A percentile compares a stretch with the other conserved stretches of the same genome.
phyloP scores from a whole-genome alignment of 1,139 yeast genomes.

The Protomyces inundatus region DNA sequence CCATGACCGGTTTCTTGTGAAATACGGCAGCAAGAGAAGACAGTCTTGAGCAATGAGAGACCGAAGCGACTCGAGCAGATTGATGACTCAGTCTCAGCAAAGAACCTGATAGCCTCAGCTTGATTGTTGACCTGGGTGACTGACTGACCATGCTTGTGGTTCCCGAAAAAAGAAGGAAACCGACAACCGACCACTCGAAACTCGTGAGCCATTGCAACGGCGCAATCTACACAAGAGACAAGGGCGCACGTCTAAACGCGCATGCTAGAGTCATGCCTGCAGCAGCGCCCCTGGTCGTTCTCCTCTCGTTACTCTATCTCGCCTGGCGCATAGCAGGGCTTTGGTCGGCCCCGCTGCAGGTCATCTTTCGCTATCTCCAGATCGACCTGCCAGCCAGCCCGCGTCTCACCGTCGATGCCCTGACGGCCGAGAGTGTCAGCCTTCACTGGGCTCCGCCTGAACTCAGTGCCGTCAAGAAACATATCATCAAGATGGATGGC shows the following conservation, averaged over 20 bases:
- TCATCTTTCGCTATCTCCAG: constrained; percentile 48
- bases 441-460: constrained; percentile 52
- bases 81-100: too few species aligned
- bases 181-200: too few species aligned
- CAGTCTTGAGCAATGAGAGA: too few species aligned
- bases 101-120: too few species aligned
- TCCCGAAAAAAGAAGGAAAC: too few species aligned
- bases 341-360: constrained; percentile 48
- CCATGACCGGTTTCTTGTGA: too few species aligned
- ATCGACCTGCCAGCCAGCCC: constrained; percentile 57
- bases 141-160: too few species aligned
- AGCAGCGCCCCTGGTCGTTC: constrained; percentile 31
- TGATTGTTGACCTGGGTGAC: too few species aligned
- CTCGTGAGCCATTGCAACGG: too few species aligned
- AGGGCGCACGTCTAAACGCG: background rate
- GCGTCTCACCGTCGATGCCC: constrained; percentile 51
- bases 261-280: background rate
- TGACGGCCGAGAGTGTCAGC: constrained; percentile 48
- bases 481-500: constrained; percentile 49
- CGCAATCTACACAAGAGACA: too few species aligned
- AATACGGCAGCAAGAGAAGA: too few species aligned
- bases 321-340: constrained; percentile 45
- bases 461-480: constrained; percentile 40
- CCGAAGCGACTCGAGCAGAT: too few species aligned
- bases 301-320: constrained; percentile 47